Percentiles rank a stretch among this genome's conserved stretches.
These are phyloP conservation scores for Coemansia sp. DNA, from an alignment of 192 early-diverging fungal genomes.

Conservation along the genomic window DNA sequence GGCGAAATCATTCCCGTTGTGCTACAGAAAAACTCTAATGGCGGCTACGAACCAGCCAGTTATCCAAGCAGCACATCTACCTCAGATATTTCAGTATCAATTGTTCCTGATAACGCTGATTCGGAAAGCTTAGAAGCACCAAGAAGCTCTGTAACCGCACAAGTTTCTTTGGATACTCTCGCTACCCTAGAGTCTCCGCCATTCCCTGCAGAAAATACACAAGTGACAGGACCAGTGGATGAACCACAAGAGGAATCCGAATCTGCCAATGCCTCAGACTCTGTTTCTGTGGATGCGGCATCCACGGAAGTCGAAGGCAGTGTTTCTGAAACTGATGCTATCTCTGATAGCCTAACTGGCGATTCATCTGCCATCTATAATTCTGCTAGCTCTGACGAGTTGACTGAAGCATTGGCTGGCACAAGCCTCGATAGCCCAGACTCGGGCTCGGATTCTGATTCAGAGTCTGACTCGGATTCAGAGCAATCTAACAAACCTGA, in stretches of 20 bases:
- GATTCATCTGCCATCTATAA: no score
- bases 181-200: constrained; percentile 1
- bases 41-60: constrained; percentile 7
- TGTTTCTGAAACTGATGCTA: no score
- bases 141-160: no score
- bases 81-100: not conserved
- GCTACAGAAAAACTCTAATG: constrained; percentile 18
- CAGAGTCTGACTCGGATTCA: constrained; percentile 27
- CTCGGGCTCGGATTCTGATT: no score
- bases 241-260: not conserved
- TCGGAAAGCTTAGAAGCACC: not conserved
- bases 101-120: not conserved
- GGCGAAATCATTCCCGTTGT: constrained; percentile 34
- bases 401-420: no score
- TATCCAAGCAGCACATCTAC: not conserved
- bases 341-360: no score
- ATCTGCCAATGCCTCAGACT: not conserved
- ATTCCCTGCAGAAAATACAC: constrained; percentile 2
- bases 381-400: no score
- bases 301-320: no score
- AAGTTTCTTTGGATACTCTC: not conserved
- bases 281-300: not conserved
- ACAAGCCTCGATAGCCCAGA: no score
- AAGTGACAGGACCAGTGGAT: not conserved
- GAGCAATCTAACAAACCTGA: no score